A percentile compares a stretch with the other conserved stretches of the same genome.
These are phyloP conservation scores for Sugiyamaella novakii DNA, from an alignment of 1,139 yeast genomes.

Conservation along the genomic window DNA sequence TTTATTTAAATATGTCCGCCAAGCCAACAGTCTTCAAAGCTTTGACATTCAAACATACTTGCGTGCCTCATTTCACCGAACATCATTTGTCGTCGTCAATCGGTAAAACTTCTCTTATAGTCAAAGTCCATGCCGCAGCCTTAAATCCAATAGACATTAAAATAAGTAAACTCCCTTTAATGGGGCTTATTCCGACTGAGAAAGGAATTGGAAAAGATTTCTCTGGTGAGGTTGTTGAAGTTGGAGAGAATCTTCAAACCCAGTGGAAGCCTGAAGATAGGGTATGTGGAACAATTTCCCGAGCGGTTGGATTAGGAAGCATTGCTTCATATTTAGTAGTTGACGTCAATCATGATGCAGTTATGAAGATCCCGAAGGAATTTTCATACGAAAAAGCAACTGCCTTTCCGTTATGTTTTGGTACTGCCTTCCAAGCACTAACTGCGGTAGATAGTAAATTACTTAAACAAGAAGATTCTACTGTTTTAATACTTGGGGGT, in stretches of 20 bases:
- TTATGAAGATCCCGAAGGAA: conserved; percentile 52
- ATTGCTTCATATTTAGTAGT: conserved; percentile 54
- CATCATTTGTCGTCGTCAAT: conserved; percentile 49
- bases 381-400: conserved; percentile 59
- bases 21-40: too few relatives aligned
- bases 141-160: conserved; percentile 71
- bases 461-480: conserved; percentile 34
- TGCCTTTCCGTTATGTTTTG: conserved; percentile 58
- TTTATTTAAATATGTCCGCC: too few relatives aligned
- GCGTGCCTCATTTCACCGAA: conserved; percentile 39
- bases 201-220: conserved; percentile 72
- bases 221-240: conserved; percentile 61
- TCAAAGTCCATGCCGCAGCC: conserved; percentile 61
- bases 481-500: conserved; percentile 68
- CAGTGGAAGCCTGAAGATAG: conserved; percentile 59
- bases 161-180: conserved; percentile 46
- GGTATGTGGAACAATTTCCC: conserved; percentile 57
- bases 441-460: not conserved
- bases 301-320: conserved; percentile 53
- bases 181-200: conserved; percentile 44
- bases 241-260: conserved; percentile 48
- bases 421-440: conserved; percentile 56
- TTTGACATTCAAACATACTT: conserved; percentile 3
- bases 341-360: conserved; percentile 46
- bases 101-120: conserved; percentile 51